Base-by-base conservation (phyloP, 441 rosid genomes). In the Viola pubescens region DNA sequence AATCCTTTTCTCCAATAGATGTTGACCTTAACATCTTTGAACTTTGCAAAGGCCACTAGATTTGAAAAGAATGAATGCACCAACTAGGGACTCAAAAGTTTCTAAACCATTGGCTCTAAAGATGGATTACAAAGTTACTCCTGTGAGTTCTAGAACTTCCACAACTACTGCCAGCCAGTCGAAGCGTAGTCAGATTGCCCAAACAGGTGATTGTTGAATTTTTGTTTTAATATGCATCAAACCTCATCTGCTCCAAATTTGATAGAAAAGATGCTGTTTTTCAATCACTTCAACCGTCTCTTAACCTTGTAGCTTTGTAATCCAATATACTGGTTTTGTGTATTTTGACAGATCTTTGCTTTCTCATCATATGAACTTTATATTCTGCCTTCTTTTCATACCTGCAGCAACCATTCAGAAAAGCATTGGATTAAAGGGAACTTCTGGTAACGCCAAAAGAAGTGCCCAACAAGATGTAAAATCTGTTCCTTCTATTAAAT, bases 21-120 rank as follows among this genome's bases (percentile, higher is more conserved):
- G 63, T 79, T 79, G 61, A n/a, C 77, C 95, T 92, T 89, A 79
- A 89, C 82, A 80, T 73, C 74, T 62, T 44, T 47, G 71, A 71
- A 92, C 95, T 73, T 69, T 75, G 58, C 86, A 79, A 82, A 79
- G 81, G 70, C 84, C 85, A 63, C 79, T 81, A 60, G 78, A 66
- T 64, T 48, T 59, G 48, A 81, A 69, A 58, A 64, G 73, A 4
- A 66, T 75, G 48, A 81, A 70, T 57, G 70, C 63, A 63, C 72
- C 71, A 58, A 53, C 54, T 58, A 82, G 78, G 73, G 91, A 76
- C 70, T 48, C 70, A 51, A 81, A 72, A 70, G 59, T 74, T 63
- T 71, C 83, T 48, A 84, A 79, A 68, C 54, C 48, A 64, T 71
- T 73, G 52, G 76, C 63, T 65, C 58, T 76, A 43, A 86, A 79